Base-by-base conservation (phyloP, 139 green algal species). In the Chlorella sorokiniana region DNA sequence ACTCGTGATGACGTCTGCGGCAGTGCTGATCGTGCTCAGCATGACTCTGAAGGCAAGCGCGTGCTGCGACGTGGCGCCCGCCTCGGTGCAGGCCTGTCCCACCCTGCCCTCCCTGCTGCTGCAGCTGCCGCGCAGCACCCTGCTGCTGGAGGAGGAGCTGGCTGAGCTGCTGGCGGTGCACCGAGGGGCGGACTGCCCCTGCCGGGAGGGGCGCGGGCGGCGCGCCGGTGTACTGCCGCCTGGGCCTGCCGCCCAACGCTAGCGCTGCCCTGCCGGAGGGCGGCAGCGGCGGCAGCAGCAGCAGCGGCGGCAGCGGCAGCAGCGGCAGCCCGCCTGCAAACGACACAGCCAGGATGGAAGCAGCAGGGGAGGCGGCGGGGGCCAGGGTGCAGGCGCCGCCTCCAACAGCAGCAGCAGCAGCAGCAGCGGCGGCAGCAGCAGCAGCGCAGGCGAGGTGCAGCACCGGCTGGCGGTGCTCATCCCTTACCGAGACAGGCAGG, bases 391-490 rank as follows among this genome's bases (percentile, higher is more conserved):
- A 27, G 33, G 18, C 1, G 31, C 1, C 6, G 31, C 48, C 51
- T 22, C n/a, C 18, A 52, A 11, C 73, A 41, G n/a, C 51, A 44
- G 33, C 51, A 33, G 48, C 51, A 68, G 35, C 72, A 67, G 54
- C 73, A 69, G 69, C 69, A 61, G 69, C 44, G 23, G 44, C 44
- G 38, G 14, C 69, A 54, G 25, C 31, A 29, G 23, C 51, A 67
- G 51, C 51, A 78, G 72, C 20, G 16, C 4, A 1, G 10, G 11
- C 16, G 2, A 33, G 35, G 14, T 8, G 38, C 33, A 78, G 42
- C 85, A 89, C 54, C 85, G 78, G 35, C 37, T 89, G 65, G 85
- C 85, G 10, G 81, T 89, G 27, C 31, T 89, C 5, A 74, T 89
- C 31, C 85, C 85, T 0, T 87, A 89, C 71, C 69, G 85, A 10